Base-by-base conservation (phyloP, 2,329 filamentous ascomycete genomes). In the Malbranchea cinnamomea region DNA sequence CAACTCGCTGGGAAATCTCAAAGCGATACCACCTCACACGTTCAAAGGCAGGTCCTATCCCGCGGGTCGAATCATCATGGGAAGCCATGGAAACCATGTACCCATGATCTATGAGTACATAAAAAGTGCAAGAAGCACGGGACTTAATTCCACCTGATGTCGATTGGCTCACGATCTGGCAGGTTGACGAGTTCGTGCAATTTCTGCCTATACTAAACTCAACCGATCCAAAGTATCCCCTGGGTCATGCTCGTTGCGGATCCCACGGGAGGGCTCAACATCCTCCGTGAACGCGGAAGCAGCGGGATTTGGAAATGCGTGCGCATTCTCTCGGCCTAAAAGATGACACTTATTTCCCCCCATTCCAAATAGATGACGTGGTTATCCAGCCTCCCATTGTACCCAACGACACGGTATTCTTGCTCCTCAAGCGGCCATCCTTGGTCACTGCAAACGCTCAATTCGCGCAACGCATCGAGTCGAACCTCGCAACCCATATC, bases 131-230 rank as follows among this genome's bases (percentile, higher is more conserved):
- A 28, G 49, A 48, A 12, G 33, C 46, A 2, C 54, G 60, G 24
- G 38, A 46, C 3, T 52, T 56, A 0, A 32, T 60, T 2, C 31
- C 47, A 0, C 39, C 60, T 0, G 54, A 54, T 22, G 41, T 47
- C 0, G 43, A 43, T 4, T 55, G 49, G 46, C 44, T 54, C 2
- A 30, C 26, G 1, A 37, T 49, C 3, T 49, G 50, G 0, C 51
- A 56, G 27, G 45, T 55, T 6, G 48, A 55, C 22, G 48, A 55
- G 30, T 44, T 53, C n/a, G 37, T 54, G 1, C 49, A 53, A 29
- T 51, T 52, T 31, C 21, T 53, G 2, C 48, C 49, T 0, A 38
- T 34, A n/a, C 20, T 41, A n/a, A 41, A 37, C 16, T 16, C 13
- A 1, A 36, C 32, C 7, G 41, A 43, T n/a, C n/a, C n/a, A n/a